These are phyloP conservation scores for Calonectria multiphialidica DNA, from an alignment of 2,329 filamentous ascomycete species.

Conservation along the genomic window DNA sequence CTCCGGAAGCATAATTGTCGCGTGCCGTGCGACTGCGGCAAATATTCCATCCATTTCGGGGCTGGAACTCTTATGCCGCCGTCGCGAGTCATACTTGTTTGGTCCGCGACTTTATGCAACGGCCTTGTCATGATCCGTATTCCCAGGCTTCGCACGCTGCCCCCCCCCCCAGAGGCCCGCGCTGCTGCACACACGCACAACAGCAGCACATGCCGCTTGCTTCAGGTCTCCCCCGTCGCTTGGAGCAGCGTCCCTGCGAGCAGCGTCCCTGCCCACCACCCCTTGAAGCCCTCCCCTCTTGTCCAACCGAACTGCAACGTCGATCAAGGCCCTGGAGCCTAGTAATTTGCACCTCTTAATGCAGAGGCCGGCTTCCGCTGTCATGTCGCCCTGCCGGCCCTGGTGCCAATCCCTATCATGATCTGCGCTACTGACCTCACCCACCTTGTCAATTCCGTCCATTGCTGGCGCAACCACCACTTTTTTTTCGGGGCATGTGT, in stretches of 20 bases:
- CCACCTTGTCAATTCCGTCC: neutral
- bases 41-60: neutral
- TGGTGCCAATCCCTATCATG: slow-evolving; percentile 1
- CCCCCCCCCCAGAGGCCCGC: no score
- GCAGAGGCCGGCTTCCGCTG: neutral
- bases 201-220: neutral
- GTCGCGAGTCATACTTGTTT: neutral
- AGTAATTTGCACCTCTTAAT: slow-evolving; percentile 4
- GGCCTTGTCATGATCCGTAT: neutral
- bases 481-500: neutral
- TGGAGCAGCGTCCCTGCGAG: neutral
- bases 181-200: neutral
- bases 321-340: slow-evolving; percentile 3
- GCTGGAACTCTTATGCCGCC: slow-evolving; percentile 3
- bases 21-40: neutral
- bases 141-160: neutral
- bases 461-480: slow-evolving; percentile 2
- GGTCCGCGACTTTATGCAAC: neutral
- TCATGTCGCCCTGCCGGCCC: neutral
- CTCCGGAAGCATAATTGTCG: slow-evolving; percentile 9
- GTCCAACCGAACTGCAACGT: neutral
- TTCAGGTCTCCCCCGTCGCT: neutral
- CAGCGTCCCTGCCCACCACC: neutral
- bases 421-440: slow-evolving; percentile 11
- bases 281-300: neutral